Evolutionary conservation across 106 monocot species (phyloP).

Genomic region (Posidonia australis): DNA sequence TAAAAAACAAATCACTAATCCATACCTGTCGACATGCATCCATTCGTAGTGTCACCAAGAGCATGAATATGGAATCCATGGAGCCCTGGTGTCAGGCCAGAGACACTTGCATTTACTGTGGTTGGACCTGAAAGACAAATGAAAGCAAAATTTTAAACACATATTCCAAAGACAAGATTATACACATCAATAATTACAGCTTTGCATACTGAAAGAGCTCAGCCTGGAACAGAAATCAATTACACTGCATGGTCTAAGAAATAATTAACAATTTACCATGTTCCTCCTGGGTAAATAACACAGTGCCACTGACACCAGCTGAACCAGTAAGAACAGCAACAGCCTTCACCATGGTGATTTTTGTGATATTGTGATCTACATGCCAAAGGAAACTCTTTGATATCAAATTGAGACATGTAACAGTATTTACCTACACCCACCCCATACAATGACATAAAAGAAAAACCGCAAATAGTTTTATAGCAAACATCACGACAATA

Average conservation of each 20-base stretch:
- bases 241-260: too few relatives aligned
- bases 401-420: not conserved
- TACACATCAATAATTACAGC: not conserved
- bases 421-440: not conserved
- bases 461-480: too few relatives aligned
- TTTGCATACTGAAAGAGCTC: not conserved
- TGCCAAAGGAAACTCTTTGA: not conserved
- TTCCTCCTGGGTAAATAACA: slow-evolving; percentile 54
- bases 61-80: slow-evolving; percentile 69
- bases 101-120: slow-evolving; percentile 35
- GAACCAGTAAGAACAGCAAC: slow-evolving; percentile 40
- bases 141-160: slow-evolving; percentile 1
- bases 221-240: not conserved
- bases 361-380: slow-evolving; percentile 9
- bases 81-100: slow-evolving; percentile 43
- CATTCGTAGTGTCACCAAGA: slow-evolving; percentile 78
- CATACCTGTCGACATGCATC: slow-evolving; percentile 84
- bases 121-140: slow-evolving; percentile 28
- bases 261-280: slow-evolving; percentile 27
- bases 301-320: slow-evolving; percentile 40
- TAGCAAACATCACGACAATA: too few relatives aligned
- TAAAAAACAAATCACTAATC: not conserved
- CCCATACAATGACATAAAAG: too few relatives aligned
- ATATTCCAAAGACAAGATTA: not conserved
- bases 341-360: slow-evolving; percentile 51